Percentiles rank a stretch among this genome's conserved stretches.
Conservation (phyloP, 129 eudicot species). For the Cynara cardunculus region DNA sequence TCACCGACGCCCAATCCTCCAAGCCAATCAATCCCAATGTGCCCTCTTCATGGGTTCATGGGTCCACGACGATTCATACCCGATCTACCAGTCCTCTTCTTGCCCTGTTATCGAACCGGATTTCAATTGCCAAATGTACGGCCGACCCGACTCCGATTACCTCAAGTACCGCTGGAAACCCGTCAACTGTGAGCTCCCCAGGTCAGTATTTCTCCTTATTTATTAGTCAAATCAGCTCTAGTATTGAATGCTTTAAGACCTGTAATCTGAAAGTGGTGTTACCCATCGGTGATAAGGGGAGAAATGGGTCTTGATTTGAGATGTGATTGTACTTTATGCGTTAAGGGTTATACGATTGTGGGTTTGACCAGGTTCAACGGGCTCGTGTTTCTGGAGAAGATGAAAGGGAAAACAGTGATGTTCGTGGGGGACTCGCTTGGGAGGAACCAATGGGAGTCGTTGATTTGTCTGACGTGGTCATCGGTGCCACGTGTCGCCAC, state of each 20-base stretch:
- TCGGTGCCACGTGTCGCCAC: conserved; percentile 52
- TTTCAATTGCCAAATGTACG: conserved; percentile 78
- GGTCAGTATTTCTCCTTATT: conserved; percentile 33
- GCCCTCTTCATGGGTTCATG: conserved; percentile 68
- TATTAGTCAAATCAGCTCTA: not conserved
- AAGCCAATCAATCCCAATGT: conserved; percentile 52
- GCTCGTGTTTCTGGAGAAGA: conserved; percentile 50
- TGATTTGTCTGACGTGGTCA: conserved; percentile 77
- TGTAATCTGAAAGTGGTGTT: not conserved
- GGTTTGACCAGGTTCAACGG: conserved; percentile 66
- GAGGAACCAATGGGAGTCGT: conserved; percentile 87
- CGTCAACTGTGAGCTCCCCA: conserved; percentile 72
- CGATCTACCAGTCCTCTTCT: conserved; percentile 48
- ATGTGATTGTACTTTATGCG: conserved; percentile 5
- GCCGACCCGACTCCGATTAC: conserved; percentile 85
- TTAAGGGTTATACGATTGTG: conserved; percentile 6
- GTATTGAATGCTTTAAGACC: not conserved
- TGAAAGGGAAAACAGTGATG: conserved; percentile 83
- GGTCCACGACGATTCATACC: conserved; percentile 70
- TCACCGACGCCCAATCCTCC: conserved; percentile 48
- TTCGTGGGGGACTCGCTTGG: conserved; percentile 93
- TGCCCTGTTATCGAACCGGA: conserved; percentile 73
- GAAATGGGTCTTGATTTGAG: no score
- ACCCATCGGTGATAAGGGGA: no score
- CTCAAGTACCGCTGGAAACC: conserved; percentile 89